phyloP scores from a whole-genome alignment of 768 basidiomycete genomes.

The Mycena leptocephala region DNA sequence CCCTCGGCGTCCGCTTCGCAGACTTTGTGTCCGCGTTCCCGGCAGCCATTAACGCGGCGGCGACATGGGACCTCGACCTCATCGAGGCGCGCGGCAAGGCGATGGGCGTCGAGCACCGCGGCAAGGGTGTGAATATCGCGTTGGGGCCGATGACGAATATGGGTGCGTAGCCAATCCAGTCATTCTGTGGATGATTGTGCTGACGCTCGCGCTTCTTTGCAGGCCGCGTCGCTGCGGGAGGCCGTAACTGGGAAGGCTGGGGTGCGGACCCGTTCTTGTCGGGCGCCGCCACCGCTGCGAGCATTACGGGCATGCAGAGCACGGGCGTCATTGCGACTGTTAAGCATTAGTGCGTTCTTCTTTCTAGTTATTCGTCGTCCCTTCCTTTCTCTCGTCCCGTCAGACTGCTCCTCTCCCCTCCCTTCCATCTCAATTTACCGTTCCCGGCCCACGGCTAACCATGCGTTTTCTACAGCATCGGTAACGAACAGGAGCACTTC shows the following conservation, averaged over 20 bases:
- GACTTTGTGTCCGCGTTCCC: constrained; percentile 74
- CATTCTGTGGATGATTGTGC: too few species aligned
- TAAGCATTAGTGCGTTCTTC: constrained; percentile 47
- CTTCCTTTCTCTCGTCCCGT: too few species aligned
- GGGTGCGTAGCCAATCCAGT: constrained; percentile 9
- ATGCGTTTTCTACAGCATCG: constrained; percentile 39
- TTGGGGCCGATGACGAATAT: constrained; percentile 46
- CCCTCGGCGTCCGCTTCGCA: constrained; percentile 68
- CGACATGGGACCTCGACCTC: constrained; percentile 61
- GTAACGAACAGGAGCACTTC: constrained; percentile 43
- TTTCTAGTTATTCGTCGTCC: too few species aligned
- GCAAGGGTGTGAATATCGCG: constrained; percentile 61
- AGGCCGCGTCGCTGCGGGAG: constrained; percentile 39
- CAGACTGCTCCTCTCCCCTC: too few species aligned
- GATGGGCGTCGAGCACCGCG: constrained; percentile 75
- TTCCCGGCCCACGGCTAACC: too few species aligned
- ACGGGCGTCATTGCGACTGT: constrained; percentile 57
- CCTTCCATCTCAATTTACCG: too few species aligned
- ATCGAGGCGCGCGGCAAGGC: constrained; percentile 62
- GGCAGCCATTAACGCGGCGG: constrained; percentile 71
- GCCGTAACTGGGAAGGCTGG: constrained; percentile 67
- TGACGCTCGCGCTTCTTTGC: too few species aligned
- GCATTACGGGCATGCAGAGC: constrained; percentile 56
- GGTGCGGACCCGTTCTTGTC: constrained; percentile 61
- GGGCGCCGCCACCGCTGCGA: constrained; percentile 57